These are phyloP conservation scores for Lichtheimia hyalospora DNA, from an alignment of 371 early-diverging fungal species.

Conservation along the genomic window DNA sequence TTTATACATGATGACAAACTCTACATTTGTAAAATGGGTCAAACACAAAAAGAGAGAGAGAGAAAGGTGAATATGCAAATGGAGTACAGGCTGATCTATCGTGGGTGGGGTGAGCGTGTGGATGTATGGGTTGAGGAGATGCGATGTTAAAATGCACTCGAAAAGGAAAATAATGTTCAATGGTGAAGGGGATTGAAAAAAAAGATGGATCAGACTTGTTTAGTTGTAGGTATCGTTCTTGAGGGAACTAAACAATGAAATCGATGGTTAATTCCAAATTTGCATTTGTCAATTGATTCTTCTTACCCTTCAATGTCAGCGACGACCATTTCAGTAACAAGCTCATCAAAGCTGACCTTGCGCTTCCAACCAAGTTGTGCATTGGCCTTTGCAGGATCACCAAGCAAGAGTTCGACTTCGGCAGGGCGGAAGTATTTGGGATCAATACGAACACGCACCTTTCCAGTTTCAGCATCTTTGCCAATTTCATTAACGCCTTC, in stretches of 20 bases:
- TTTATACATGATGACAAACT: too few relatives aligned
- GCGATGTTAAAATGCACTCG: too few relatives aligned
- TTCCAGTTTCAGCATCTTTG: constrained; percentile 64
- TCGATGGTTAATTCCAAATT: constrained; percentile 57
- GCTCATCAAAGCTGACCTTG: constrained; percentile 68
- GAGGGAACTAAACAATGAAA: constrained; percentile 42
- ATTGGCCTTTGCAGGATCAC: constrained; percentile 80
- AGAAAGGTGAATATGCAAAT: too few relatives aligned
- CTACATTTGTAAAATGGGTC: too few relatives aligned
- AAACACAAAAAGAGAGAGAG: too few relatives aligned
- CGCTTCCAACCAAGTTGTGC: constrained; percentile 70
- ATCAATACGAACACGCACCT: constrained; percentile 72
- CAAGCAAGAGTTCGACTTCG: constrained; percentile 81
- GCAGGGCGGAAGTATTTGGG: constrained; percentile 85
- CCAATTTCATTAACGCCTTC: constrained; percentile 74
- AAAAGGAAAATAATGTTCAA: too few relatives aligned
- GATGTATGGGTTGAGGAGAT: too few relatives aligned
- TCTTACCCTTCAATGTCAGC: constrained; percentile 59
- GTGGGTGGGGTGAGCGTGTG: too few relatives aligned
- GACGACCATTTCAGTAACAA: constrained; percentile 74
- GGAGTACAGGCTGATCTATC: too few relatives aligned
- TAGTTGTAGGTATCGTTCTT: constrained; percentile 39
- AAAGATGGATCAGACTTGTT: constrained; percentile 1
- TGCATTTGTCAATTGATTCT: constrained; percentile 38
- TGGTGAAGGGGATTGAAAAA: too few relatives aligned